Evolutionary conservation across 139 green algal species (phyloP).

Genomic region (Picochlorum sp.): DNA sequence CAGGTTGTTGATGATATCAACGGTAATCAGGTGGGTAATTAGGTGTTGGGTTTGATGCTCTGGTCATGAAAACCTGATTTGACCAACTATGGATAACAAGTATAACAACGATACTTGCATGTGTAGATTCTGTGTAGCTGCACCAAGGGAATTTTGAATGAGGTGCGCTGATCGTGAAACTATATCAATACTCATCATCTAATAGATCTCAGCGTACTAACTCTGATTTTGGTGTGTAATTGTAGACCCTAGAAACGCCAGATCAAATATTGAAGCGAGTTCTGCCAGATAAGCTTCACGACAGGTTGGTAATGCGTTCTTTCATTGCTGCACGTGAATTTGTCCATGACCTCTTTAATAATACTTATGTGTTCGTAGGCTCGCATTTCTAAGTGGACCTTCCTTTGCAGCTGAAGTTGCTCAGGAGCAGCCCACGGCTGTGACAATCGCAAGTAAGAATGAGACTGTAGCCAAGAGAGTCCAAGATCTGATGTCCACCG

Average conservation of each 20-base stretch:
- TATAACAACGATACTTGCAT: background rate
- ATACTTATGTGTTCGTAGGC: background rate
- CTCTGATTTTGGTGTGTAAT: background rate
- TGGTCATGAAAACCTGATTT: no score
- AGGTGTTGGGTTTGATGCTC: no score
- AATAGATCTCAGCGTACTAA: background rate
- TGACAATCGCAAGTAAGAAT: constrained; percentile 43
- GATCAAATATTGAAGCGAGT: constrained; percentile 56
- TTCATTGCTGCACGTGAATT: no score
- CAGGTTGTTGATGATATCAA: constrained; percentile 15
- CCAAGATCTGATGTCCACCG: constrained; percentile 39
- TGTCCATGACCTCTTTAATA: no score
- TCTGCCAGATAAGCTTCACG: constrained; percentile 26
- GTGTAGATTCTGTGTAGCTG: background rate
- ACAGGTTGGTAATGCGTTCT: background rate
- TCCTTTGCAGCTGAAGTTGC: constrained; percentile 57
- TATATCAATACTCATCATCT: no score
- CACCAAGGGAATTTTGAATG: constrained; percentile 32
- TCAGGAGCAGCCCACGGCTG: constrained; percentile 30
- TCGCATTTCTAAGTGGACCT: constrained; percentile 52
- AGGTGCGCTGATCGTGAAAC: background rate
- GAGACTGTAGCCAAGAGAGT: constrained; percentile 23
- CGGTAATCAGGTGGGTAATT: constrained; percentile 33
- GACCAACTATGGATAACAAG: no score
- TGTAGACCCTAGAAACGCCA: constrained; percentile 54